Percentiles rank a stretch among this genome's conserved stretches.
Evolutionary conservation across 306 rosid species (phyloP).

Genomic region (Acacia confusa): DNA sequence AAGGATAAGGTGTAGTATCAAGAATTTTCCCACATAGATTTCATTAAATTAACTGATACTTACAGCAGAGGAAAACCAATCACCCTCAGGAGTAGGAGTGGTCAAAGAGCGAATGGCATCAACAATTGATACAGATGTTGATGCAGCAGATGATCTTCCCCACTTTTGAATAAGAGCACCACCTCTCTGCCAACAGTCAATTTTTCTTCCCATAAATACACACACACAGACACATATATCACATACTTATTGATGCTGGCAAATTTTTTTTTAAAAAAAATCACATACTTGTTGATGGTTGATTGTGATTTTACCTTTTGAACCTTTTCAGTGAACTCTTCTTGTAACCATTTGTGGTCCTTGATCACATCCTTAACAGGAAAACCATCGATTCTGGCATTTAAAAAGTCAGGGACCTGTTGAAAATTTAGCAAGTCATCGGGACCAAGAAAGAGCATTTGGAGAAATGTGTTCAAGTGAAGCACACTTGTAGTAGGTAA

Average conservation of each 20-base stretch:
- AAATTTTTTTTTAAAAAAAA: too few relatives aligned
- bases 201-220: conserved; percentile 10
- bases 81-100: conserved; percentile 92
- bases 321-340: conserved; percentile 82
- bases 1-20: too few relatives aligned
- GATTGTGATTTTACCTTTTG: conserved; percentile 60
- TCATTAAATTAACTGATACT: conserved; percentile 27
- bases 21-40: too few relatives aligned
- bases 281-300: background rate
- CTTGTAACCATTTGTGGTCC: conserved; percentile 91
- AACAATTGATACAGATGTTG: conserved; percentile 82
- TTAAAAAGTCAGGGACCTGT: conserved; percentile 96
- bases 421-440: conserved; percentile 2
- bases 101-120: conserved; percentile 86
- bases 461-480: conserved; percentile 1
- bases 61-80: conserved; percentile 98
- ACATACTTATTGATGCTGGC: background rate
- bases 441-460: conserved; percentile 26
- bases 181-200: conserved; percentile 72
- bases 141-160: conserved; percentile 99
- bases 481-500: background rate
- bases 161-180: conserved; percentile 86
- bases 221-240: too few relatives aligned
- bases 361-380: conserved; percentile 86
- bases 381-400: conserved; percentile 80